phyloP scores from a whole-genome alignment of 805 yeast species.

The Spathaspora girioi region DNA sequence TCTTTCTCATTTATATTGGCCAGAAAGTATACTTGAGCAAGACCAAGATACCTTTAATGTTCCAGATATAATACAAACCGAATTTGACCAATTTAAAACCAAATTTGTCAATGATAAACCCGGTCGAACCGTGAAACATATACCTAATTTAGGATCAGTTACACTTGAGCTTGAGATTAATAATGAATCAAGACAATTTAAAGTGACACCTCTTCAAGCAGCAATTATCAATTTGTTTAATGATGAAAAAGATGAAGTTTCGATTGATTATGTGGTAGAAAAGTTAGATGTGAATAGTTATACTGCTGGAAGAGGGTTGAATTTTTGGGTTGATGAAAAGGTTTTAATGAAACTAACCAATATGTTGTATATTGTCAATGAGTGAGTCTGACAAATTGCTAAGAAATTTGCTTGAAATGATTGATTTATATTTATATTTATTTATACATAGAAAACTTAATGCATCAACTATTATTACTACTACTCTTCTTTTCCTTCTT shows the following conservation, averaged over 20 bases:
- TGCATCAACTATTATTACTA: background rate
- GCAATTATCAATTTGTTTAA: slow-evolving; percentile 52
- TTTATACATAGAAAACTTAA: background rate
- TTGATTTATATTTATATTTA: background rate
- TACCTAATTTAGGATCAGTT: slow-evolving; percentile 61
- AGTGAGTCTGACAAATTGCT: too few relatives aligned
- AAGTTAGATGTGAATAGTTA: slow-evolving; percentile 41
- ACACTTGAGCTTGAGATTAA: slow-evolving; percentile 49
- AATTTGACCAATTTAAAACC: slow-evolving; percentile 42
- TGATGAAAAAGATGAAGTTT: slow-evolving; percentile 25
- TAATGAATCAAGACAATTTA: slow-evolving; percentile 35
- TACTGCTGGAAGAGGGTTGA: slow-evolving; percentile 32
- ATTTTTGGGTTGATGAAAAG: slow-evolving; percentile 63
- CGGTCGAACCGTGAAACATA: slow-evolving; percentile 56
- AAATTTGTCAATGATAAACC: slow-evolving; percentile 43
- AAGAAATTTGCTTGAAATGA: too few relatives aligned
- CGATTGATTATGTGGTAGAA: slow-evolving; percentile 28
- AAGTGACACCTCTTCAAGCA: slow-evolving; percentile 70
- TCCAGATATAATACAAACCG: slow-evolving; percentile 43
- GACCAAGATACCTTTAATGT: slow-evolving; percentile 39
- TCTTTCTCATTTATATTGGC: slow-evolving; percentile 79
- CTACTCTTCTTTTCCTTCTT: background rate
- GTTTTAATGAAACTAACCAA: slow-evolving; percentile 43
- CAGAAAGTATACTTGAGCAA: slow-evolving; percentile 42
- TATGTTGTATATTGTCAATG: slow-evolving; percentile 37